These are phyloP conservation scores for Paramarasmius palmivorus DNA, from an alignment of 1,284 basidiomycete genomes.

Conservation along the genomic window DNA sequence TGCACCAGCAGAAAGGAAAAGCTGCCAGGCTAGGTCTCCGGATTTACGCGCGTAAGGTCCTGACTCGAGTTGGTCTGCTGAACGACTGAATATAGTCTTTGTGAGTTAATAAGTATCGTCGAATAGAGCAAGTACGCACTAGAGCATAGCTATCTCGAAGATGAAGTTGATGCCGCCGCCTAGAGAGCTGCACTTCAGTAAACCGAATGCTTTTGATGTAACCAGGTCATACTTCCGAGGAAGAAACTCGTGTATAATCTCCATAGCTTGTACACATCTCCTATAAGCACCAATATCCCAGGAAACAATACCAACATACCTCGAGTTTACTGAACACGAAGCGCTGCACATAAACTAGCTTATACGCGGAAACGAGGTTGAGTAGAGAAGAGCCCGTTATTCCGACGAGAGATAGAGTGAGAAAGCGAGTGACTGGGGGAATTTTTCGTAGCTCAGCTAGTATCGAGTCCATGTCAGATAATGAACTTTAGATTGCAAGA, in stretches of 20 bases:
- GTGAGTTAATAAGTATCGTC: background rate
- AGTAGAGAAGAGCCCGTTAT: no score
- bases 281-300: no score
- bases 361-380: no score
- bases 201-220: background rate
- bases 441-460: no score
- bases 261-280: conserved; percentile 57
- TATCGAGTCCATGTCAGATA: no score
- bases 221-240: conserved; percentile 56
- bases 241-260: conserved; percentile 78
- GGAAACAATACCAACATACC: no score
- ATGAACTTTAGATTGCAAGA: no score
- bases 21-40: conserved; percentile 75
- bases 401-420: no score
- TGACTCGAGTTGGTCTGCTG: conserved; percentile 62
- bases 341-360: no score
- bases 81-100: conserved; percentile 45
- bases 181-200: conserved; percentile 22
- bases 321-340: no score
- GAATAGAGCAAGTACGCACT: conserved; percentile 45
- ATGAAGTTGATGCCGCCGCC: conserved; percentile 62
- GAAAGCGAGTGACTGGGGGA: no score
- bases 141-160: conserved; percentile 77
- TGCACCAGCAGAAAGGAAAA: conserved; percentile 61
- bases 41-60: conserved; percentile 59